Base-by-base conservation (phyloP, 345 rosid genomes). In the Microcos paniculata region DNA sequence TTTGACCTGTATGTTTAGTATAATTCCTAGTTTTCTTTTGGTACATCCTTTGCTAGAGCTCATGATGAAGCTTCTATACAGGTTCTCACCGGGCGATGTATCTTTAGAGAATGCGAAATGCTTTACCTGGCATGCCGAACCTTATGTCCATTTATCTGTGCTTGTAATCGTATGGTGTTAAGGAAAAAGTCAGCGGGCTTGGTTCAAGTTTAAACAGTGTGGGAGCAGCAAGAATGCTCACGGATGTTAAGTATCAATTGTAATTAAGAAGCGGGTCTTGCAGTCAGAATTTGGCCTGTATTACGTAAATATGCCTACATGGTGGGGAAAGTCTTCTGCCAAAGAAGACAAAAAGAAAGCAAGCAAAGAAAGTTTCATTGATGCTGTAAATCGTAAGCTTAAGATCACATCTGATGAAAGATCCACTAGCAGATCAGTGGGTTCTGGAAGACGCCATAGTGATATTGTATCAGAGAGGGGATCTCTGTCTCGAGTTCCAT, bases 291-390 rank as follows among this genome's bases (percentile, higher is more conserved):
- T 75, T 75, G 59, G 40, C 76, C 24, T 8, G 14, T 72, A 21
- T 45, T 53, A 49, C 35, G 42, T 62, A 77, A 82, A 77, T 77
- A 88, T 88, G 91, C 88, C 77, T 89, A 69, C 88, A 24, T 85
- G 95, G 97, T 93, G 96, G 94, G 88, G 85, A 57, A 91, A 87
- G 81, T 76, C 87, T 62, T 88, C 92, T 33, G 87, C 90, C 1
- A 93, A 91, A 83, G 92, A 88, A 76, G 87, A 87, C 40, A 93
- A 93, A 83, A 91, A 87, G 89, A 93, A 93, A 83, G 58, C 81
- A 35, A 83, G 81, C 79, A 93, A 93, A 76, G 98, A 90, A 80
- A 88, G 98, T 83, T 80, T 91, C 69, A 70, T 93, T 35, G 92
- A 87, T 80, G 79, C 89, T 21, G 77, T 88, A 72, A 87, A 93